Evolutionary conservation across 768 basidiomycete species (phyloP).

Genomic region (Pisolithus tinctorius): DNA sequence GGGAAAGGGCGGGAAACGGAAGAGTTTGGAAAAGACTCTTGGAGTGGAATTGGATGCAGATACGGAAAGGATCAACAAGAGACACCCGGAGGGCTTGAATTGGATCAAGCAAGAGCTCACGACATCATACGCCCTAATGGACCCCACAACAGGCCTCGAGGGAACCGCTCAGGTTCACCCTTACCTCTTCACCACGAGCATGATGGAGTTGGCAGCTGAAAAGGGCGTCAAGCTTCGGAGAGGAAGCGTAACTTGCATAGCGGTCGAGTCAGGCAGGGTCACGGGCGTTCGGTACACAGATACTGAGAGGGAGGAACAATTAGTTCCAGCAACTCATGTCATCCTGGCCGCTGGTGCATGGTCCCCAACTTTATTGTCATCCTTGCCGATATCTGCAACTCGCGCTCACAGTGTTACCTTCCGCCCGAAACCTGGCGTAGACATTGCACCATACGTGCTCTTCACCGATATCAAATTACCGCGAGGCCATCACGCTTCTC

Average conservation of each 20-base stretch:
- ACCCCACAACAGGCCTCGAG: conserved; percentile 41
- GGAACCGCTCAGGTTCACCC: conserved; percentile 77
- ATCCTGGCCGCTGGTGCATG: conserved; percentile 84
- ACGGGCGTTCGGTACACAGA: conserved; percentile 40
- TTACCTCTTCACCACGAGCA: conserved; percentile 63
- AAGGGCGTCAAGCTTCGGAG: conserved; percentile 43
- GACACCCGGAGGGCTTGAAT: conserved; percentile 43
- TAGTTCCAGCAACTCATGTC: conserved; percentile 58
- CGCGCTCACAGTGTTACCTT: conserved; percentile 73
- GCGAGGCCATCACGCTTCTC: conserved; percentile 31
- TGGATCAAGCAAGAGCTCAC: conserved; percentile 58
- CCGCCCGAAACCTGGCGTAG: conserved; percentile 35
- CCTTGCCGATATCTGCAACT: conserved; percentile 52
- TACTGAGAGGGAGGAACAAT: conserved; percentile 17
- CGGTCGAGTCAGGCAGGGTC: conserved; percentile 37
- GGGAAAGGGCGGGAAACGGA: conserved; percentile 28
- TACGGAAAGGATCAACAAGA: conserved; percentile 10
- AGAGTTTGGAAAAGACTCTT: conserved; percentile 50
- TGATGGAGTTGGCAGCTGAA: conserved; percentile 58
- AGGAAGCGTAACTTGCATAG: conserved; percentile 41
- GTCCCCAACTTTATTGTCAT: conserved; percentile 56
- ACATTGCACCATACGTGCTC: conserved; percentile 68
- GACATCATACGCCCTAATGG: conserved; percentile 54
- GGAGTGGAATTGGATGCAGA: conserved; percentile 31
- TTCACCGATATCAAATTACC: conserved; percentile 68